Evolutionary conservation across 352 stramenopile genomes (phyloP), one percentile per base, ranked within the genome.

Genomic region (Globisporangium echinulatum): DNA sequence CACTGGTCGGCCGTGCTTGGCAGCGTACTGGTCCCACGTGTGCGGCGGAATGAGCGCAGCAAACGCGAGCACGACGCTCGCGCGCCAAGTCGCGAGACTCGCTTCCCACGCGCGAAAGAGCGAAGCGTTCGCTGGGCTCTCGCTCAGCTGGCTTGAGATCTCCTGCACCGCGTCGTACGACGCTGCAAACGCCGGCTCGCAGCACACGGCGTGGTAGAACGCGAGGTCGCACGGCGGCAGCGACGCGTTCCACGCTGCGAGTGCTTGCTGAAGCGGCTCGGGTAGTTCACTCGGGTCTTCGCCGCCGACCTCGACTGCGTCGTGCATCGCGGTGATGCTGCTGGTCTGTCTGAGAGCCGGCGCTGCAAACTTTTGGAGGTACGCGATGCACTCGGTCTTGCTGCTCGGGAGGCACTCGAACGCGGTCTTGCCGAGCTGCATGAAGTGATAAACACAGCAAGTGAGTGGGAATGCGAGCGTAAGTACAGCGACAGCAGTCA

Each of bases 201-300:
- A 93, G 49, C 76, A 93, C 43, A 93, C 56, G 4, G 79, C 79
- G 48, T 82, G 75, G 71, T 93, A 93, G 49, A 93, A 92, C 4
- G 71, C 61, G 54, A 74, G 74, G 57, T 93, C 82, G 66, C 90
- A 90, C 44, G 84, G 82, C 15, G 84, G 84, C 7, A 93, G 63
- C 40, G 77, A 89, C 9, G 68, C 61, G 58, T 93, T 93, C 84
- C 84, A 93, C n/a, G 59, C 48, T 0, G 38, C 58, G 7, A 93
- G 62, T 7, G 70, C 62, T 25, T 64, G 63, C 19, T 74, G 71
- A 17, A 88, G 70, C 13, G 72, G 58, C 7, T 74, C 58, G 7
- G 79, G 70, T 7, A 93, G 65, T 39, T 90, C 82, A 0, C 60
- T 71, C 2, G 77, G 58, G 46, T 91, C 84, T 67, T 93, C 84